phyloP scores from a whole-genome alignment of 2,329 filamentous ascomycete species.

The Alternaria sp. region DNA sequence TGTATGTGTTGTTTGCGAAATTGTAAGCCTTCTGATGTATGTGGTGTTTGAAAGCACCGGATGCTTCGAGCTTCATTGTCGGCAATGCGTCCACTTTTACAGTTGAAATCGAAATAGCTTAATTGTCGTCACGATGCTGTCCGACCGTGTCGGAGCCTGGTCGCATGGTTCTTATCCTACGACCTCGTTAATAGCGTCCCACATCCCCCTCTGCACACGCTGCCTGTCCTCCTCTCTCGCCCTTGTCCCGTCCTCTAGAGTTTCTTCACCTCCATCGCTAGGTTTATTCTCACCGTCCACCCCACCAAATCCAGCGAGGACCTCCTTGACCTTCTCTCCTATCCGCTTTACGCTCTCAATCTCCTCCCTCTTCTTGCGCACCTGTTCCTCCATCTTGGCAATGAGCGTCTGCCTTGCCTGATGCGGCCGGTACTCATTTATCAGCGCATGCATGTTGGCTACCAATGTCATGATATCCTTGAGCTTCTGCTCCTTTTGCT shows the following conservation, averaged over 20 bases:
- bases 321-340: slow-evolving; percentile 74
- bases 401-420: slow-evolving; percentile 91
- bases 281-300: slow-evolving; percentile 13
- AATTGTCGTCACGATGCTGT: neutral
- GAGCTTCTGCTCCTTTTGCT: slow-evolving; percentile 74
- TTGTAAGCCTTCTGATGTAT: too few relatives aligned
- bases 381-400: slow-evolving; percentile 83
- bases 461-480: slow-evolving; percentile 81
- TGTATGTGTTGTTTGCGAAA: neutral
- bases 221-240: slow-evolving; percentile 26
- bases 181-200: slow-evolving; percentile 48
- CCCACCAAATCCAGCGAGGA: slow-evolving; percentile 72
- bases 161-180: slow-evolving; percentile 21
- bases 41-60: neutral
- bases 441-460: slow-evolving; percentile 89
- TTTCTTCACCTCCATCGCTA: slow-evolving; percentile 14
- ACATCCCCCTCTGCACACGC: slow-evolving; percentile 45
- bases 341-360: slow-evolving; percentile 72
- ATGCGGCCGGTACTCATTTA: slow-evolving; percentile 94
- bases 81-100: neutral
- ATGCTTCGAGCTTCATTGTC: neutral
- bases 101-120: neutral
- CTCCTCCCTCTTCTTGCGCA: slow-evolving; percentile 76
- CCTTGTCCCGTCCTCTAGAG: slow-evolving; percentile 18
- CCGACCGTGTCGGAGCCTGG: neutral